Base-by-base conservation (phyloP, 1,284 basidiomycete species). In the Pseudomicrostroma phylloplanum region DNA sequence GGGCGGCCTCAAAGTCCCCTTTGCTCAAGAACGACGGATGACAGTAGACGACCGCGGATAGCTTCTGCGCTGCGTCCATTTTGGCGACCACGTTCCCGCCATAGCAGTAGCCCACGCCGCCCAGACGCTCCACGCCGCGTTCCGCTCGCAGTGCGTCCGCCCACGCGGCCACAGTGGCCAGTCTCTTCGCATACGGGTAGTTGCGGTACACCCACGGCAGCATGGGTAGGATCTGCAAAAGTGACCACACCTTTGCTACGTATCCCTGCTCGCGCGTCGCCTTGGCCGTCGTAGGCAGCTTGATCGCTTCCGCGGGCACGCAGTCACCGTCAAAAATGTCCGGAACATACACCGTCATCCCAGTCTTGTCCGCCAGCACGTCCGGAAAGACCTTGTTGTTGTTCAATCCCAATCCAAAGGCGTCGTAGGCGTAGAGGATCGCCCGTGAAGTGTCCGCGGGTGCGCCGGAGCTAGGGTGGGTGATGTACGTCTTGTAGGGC, bases 321-420 rank as follows among this genome's bases (percentile, higher is more conserved):
- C 63, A 62, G 1, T 72, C 66, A 2, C 70, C 71, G 57, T 70
- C 60, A 61, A 73, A 73, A 19, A 57, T 61, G 43, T 72, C 71
- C 67, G 56, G 79, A 0, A 87, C 83, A 82, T 85, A 87, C 25
- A 88, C 86, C 63, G 86, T 84, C 59, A 86, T 83, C 3, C 81
- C 80, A 30, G 87, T 77, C 1, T 80, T 68, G 57, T 83, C 80
- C 6, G 86, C 83, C 26, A 87, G 78, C 23, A 80, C 76, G 73
- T 88, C 87, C 0, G 87, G 86, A 7, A 88, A 80, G 60, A 89
- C 80, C 71, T 86, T 87, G 69, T 81, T 73, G 63, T 73, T 73
- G 41, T 54, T 60, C 6, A 73, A 62, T n/a, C 63, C 65, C 30
- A 73, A 61, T 1, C 71, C 71, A 54, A 87, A 88, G 1, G 80